A percentile compares a stretch with the other conserved stretches of the same genome.
Evolutionary conservation across 2,329 filamentous ascomycete species (phyloP).

Genomic region (Fusarium miscanthi): DNA sequence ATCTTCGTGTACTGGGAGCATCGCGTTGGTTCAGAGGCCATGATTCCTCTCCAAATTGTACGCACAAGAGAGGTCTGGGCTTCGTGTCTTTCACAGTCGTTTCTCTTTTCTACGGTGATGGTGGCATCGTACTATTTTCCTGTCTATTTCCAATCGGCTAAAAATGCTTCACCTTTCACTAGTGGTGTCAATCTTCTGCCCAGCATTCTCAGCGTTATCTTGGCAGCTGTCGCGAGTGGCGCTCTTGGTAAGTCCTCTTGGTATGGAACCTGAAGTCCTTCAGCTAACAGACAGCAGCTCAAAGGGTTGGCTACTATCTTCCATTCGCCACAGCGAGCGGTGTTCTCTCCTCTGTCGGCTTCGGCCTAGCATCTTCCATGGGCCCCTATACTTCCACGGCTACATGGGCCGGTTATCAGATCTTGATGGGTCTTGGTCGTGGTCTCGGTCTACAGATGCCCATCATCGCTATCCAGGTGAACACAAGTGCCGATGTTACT

Average conservation of each 20-base stretch:
- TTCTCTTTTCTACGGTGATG: slow-evolving; percentile 58
- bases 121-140: slow-evolving; percentile 60
- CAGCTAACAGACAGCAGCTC: slow-evolving; percentile 28
- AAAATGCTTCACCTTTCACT: slow-evolving; percentile 45
- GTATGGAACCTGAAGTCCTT: too few species aligned
- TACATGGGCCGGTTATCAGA: slow-evolving; percentile 59
- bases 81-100: slow-evolving; percentile 54
- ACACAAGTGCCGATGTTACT: slow-evolving; percentile 37
- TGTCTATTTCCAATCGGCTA: slow-evolving; percentile 64
- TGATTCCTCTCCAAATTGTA: slow-evolving; percentile 60
- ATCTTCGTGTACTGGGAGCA: slow-evolving; percentile 60
- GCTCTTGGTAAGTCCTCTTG: slow-evolving; percentile 24
- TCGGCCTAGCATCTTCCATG: slow-evolving; percentile 57
- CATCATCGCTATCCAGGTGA: slow-evolving; percentile 47
- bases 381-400: slow-evolving; percentile 48
- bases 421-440: slow-evolving; percentile 55
- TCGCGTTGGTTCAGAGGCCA: slow-evolving; percentile 58
- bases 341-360: slow-evolving; percentile 48
- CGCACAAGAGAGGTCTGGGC: slow-evolving; percentile 56
- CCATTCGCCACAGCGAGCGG: slow-evolving; percentile 54
- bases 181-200: slow-evolving; percentile 48
- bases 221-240: slow-evolving; percentile 41
- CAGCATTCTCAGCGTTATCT: slow-evolving; percentile 42
- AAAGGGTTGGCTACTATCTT: slow-evolving; percentile 56
- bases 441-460: slow-evolving; percentile 59